Conservation (phyloP, 2,329 filamentous ascomycete species). For the Neoscytalidium dimidiatum region DNA sequence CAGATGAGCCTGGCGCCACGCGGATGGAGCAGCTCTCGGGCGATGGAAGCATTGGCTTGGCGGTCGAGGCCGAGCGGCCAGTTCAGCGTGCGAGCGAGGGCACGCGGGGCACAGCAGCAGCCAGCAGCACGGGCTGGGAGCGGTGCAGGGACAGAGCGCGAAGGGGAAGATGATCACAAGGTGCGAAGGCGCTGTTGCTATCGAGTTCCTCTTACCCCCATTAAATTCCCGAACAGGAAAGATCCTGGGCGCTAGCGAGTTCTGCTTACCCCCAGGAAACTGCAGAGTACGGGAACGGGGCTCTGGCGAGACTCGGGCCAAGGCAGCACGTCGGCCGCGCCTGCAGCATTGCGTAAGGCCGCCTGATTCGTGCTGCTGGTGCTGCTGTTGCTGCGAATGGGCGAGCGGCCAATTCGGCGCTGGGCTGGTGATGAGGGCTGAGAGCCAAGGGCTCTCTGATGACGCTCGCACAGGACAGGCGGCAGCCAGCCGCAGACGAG, state of each 20-base stretch:
- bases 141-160: not conserved
- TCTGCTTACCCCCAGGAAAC: conserved; percentile 17
- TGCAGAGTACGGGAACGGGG: conserved; percentile 10
- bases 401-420: too few species aligned
- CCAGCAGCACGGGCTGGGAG: not conserved
- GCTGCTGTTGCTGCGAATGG: not conserved
- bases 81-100: not conserved
- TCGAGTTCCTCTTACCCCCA: conserved; percentile 20
- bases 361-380: not conserved
- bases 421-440: too few species aligned
- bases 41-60: not conserved
- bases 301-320: conserved; percentile 10
- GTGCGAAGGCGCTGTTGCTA: conserved; percentile 7
- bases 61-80: not conserved
- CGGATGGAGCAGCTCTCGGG: not conserved
- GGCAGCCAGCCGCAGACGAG: too few species aligned
- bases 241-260: conserved; percentile 17
- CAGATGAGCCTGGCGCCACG: conserved; percentile 9
- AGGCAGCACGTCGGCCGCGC: not conserved
- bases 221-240: conserved; percentile 18
- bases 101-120: not conserved
- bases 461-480: too few species aligned
- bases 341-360: conserved; percentile 10
- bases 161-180: conserved; percentile 15
- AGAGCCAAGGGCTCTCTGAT: too few species aligned